These are phyloP conservation scores for Russula abietina DNA, from an alignment of 768 basidiomycete genomes.

Conservation along the genomic window DNA sequence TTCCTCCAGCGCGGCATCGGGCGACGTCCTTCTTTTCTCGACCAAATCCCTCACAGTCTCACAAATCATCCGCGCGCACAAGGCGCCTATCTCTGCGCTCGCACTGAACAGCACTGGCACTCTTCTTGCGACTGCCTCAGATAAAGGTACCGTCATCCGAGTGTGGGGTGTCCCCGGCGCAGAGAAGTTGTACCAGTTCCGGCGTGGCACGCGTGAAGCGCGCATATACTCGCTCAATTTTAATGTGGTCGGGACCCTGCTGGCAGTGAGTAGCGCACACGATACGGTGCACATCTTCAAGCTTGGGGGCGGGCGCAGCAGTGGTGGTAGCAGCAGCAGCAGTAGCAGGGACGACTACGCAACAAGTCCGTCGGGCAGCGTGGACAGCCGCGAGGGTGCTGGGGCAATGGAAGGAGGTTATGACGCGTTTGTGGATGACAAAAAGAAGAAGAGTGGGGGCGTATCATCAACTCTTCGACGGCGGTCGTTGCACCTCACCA, in stretches of 20 bases:
- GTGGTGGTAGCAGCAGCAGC: constrained; percentile 21
- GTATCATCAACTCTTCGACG: constrained; percentile 60
- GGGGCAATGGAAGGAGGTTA: constrained; percentile 69
- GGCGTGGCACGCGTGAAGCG: constrained; percentile 82
- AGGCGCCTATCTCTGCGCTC: constrained; percentile 83
- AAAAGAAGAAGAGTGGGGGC: constrained; percentile 46
- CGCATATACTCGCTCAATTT: constrained; percentile 82
- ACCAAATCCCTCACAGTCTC: constrained; percentile 86
- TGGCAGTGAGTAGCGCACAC: constrained; percentile 87
- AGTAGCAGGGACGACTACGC: constrained; percentile 32
- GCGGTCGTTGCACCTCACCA: constrained; percentile 69
- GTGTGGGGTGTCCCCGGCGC: constrained; percentile 89
- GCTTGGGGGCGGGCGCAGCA: constrained; percentile 43
- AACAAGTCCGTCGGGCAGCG: constrained; percentile 57
- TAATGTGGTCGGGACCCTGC: constrained; percentile 73
- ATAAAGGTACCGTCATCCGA: constrained; percentile 95
- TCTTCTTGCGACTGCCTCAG: constrained; percentile 86
- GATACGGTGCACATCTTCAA: constrained; percentile 98
- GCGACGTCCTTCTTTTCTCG: constrained; percentile 93
- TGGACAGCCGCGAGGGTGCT: constrained; percentile 58
- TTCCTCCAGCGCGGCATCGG: constrained; percentile 41
- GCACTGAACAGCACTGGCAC: constrained; percentile 83
- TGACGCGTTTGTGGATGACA: constrained; percentile 75
- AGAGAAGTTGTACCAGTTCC: constrained; percentile 92
- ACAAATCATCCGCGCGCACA: constrained; percentile 97